Conservation (phyloP, 2,329 filamentous ascomycete genomes). For the Monilinia fructigena region DNA sequence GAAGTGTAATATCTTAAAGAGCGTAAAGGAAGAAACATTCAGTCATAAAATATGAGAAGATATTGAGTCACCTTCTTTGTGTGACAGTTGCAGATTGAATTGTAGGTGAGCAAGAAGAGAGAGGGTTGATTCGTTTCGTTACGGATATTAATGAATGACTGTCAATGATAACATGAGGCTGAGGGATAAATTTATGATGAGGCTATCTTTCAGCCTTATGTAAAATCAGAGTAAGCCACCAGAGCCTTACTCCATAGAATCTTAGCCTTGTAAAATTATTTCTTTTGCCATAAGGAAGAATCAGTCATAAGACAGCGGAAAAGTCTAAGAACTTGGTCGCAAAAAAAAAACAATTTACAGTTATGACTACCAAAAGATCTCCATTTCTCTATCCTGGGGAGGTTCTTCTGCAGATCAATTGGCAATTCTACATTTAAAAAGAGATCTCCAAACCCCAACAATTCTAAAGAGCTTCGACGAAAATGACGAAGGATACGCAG, state of each 20-base stretch:
- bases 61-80: conserved; percentile 25
- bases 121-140: conserved; percentile 8
- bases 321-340: conserved; percentile 17
- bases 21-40: conserved; percentile 27
- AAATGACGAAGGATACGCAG: conserved; percentile 68
- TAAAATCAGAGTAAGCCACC: too few relatives aligned
- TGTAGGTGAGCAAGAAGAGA: neutral
- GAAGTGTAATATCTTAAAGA: conserved; percentile 14
- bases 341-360: conserved; percentile 13
- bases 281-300: conserved; percentile 20
- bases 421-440: conserved; percentile 82
- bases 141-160: too few relatives aligned
- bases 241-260: too few relatives aligned
- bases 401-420: conserved; percentile 64
- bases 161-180: neutral
- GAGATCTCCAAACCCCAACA: conserved; percentile 78
- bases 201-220: conserved; percentile 2
- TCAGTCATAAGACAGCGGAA: conserved; percentile 8
- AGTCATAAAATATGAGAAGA: conserved; percentile 19
- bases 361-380: conserved; percentile 49
- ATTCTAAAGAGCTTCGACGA: conserved; percentile 63
- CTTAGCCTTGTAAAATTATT: conserved; percentile 16
- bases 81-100: neutral
- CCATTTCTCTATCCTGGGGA: conserved; percentile 75
- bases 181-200: neutral